Percentiles rank a stretch among this genome's conserved stretches.
These are phyloP conservation scores for Forsythia suspensa DNA, from an alignment of 257 asterid species.

Conservation along the genomic window DNA sequence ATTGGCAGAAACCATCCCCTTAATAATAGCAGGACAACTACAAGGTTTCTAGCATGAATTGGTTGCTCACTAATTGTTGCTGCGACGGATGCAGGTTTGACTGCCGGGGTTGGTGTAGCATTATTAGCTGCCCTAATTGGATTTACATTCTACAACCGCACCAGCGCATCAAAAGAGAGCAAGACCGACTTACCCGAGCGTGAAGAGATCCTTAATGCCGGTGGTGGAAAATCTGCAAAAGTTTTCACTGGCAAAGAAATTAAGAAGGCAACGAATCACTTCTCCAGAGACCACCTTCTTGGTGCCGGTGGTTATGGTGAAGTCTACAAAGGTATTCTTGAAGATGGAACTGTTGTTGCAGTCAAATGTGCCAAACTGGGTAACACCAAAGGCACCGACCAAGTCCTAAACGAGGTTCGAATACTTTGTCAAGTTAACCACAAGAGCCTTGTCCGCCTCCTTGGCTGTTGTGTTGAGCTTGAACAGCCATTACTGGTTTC, in stretches of 20 bases:
- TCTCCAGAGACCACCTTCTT: slow-evolving; percentile 75
- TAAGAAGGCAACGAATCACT: slow-evolving; percentile 77
- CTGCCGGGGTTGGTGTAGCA: slow-evolving; percentile 56
- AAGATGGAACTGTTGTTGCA: slow-evolving; percentile 70
- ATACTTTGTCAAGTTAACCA: slow-evolving; percentile 92
- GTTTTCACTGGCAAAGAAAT: slow-evolving; percentile 72
- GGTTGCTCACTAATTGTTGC: background rate
- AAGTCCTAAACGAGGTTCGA: slow-evolving; percentile 86
- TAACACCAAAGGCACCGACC: slow-evolving; percentile 77
- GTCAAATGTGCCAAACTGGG: slow-evolving; percentile 93
- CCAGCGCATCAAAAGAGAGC: slow-evolving; percentile 54
- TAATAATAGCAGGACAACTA: background rate
- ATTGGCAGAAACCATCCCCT: background rate
- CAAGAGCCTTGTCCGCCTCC: slow-evolving; percentile 72
- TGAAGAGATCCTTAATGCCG: slow-evolving; percentile 67
- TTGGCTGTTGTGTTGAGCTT: slow-evolving; percentile 94
- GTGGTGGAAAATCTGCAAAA: slow-evolving; percentile 72
- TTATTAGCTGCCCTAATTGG: slow-evolving; percentile 37
- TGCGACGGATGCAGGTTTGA: slow-evolving; percentile 49
- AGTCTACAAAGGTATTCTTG: slow-evolving; percentile 70
- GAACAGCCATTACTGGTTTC: slow-evolving; percentile 84
- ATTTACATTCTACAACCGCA: slow-evolving; percentile 53
- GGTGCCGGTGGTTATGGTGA: slow-evolving; percentile 92
- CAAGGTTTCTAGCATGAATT: background rate
- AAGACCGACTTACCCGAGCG: slow-evolving; percentile 69